Base-by-base conservation (phyloP, 306 rosid species). In the Echinosophora koreensis region DNA sequence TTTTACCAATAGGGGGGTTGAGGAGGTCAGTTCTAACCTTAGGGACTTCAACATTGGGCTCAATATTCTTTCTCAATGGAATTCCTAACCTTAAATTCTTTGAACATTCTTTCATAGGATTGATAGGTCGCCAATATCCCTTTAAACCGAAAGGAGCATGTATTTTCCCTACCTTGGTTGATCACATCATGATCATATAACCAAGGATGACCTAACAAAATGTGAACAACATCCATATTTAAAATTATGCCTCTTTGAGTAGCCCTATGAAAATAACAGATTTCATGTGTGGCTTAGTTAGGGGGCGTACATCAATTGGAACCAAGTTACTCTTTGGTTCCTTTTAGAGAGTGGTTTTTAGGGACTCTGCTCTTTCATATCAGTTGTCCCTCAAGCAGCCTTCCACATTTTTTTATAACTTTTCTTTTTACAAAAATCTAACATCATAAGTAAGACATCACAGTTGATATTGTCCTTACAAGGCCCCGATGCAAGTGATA, bases 381-480 rank as follows among this genome's bases (percentile, higher is more conserved):
- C 72, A 11, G n/a, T 44, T 82, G 68, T 56, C 38, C 52, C 69
- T 59, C 82, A 77, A 77, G 51, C 79, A 82, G 37, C 71, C 79
- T 77, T 39, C 60, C 58, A 71, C 79, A 82, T 82, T 71, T 8
- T 59, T 58, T 4, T 30, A 3, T 3, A 8, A 0, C 8, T 32
- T 32, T 32, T 60, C 0, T 12, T 41, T 41, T 41, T 7, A 41
- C 22, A 8, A 41, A 41, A 7, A 41, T 7, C 2, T 41, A 41
- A 41, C 46, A 41, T 41, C 13, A 12, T 44, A 10, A 10, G 49
- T 11, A 42, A 44, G 14, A 44, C 50, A 44, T 10, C 13, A 44
- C 14, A 44, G 4, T 35, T 4, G 6, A 35, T 35, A 35, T 35
- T 35, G 39, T 35, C 39, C 39, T 35, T 35, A 4, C 4, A 35